phyloP scores from a whole-genome alignment of 2,329 filamentous ascomycete genomes.

The Rhexocercosporidium sp. region DNA sequence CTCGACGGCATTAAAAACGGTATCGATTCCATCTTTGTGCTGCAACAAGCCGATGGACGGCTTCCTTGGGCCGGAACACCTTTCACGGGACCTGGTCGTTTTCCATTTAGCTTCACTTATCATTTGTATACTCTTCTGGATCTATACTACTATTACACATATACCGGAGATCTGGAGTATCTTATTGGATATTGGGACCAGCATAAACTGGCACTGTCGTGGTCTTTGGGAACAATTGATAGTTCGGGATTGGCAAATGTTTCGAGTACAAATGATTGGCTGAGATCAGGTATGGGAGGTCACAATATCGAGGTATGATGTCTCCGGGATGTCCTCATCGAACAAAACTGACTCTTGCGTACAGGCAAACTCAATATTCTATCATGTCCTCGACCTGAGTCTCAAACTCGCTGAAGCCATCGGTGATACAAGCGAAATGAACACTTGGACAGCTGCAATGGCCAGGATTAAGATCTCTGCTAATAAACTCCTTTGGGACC shows the following conservation, averaged over 20 bases:
- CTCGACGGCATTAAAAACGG: conserved; percentile 53
- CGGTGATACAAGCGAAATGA: conserved; percentile 16
- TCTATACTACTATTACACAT: conserved; percentile 61
- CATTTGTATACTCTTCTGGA: conserved; percentile 63
- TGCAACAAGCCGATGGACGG: conserved; percentile 45
- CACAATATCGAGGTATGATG: conserved; percentile 32
- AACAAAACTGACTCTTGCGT: too few species aligned
- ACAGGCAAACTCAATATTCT: conserved; percentile 36
- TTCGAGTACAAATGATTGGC: conserved; percentile 32
- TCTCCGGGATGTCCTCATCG: too few species aligned
- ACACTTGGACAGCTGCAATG: conserved; percentile 16
- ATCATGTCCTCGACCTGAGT: conserved; percentile 55
- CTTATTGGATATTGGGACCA: conserved; percentile 52
- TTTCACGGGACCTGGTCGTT: conserved; percentile 46
- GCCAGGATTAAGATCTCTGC: conserved; percentile 16
- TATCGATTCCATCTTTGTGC: conserved; percentile 51
- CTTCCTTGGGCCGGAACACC: conserved; percentile 55
- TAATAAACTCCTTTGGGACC: conserved; percentile 40
- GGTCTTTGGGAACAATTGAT: conserved; percentile 48
- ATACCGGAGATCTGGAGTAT: conserved; percentile 56
- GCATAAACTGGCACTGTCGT: conserved; percentile 52
- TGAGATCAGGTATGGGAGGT: conserved; percentile 33
- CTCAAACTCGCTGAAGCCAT: conserved; percentile 45
- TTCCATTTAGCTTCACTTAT: conserved; percentile 58
- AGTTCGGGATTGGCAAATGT: conserved; percentile 40